phyloP scores from a whole-genome alignment of 192 early-diverging fungal genomes.

The Borealophlyctis nickersoniae region DNA sequence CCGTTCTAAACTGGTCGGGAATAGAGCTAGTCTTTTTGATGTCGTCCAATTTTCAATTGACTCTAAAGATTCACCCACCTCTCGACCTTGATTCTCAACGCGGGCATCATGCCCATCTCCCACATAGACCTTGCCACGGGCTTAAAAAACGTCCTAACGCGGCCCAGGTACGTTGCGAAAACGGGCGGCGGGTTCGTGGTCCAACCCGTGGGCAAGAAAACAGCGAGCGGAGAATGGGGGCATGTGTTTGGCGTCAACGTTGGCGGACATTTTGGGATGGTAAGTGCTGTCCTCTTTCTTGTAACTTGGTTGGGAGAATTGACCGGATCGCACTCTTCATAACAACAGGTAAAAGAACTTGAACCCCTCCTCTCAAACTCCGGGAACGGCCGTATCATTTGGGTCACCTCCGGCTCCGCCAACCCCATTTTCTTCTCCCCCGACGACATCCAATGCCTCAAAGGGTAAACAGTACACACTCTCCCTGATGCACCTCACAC shows the following conservation, averaged over 20 bases:
- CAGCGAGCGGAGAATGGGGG: conserved; percentile 40
- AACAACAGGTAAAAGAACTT: conserved; percentile 26
- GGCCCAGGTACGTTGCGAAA: conserved; percentile 38
- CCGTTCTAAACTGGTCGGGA: neutral
- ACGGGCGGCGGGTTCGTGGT: conserved; percentile 43
- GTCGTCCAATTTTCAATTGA: neutral
- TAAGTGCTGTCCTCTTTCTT: too few species aligned
- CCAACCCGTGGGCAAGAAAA: conserved; percentile 36
- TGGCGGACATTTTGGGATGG: conserved; percentile 47
- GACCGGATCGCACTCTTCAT: neutral
- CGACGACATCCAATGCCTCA: conserved; percentile 39
- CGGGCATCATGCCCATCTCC: conserved; percentile 42
- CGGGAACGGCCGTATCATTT: conserved; percentile 30
- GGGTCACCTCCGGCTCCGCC: conserved; percentile 45
- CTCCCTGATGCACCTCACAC: too few species aligned
- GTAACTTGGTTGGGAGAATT: too few species aligned
- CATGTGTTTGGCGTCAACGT: conserved; percentile 47
- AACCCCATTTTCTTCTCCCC: conserved; percentile 29
- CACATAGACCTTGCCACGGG: conserved; percentile 26
- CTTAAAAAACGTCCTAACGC: conserved; percentile 23
- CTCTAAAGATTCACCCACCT: too few species aligned
- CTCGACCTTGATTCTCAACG: conserved; percentile 45
- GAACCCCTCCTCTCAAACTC: neutral
- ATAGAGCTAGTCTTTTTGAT: neutral
- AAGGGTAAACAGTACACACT: too few species aligned